Base-by-base conservation (phyloP, 2,329 filamentous ascomycete genomes). In the Rhynchosporium secalis region DNA sequence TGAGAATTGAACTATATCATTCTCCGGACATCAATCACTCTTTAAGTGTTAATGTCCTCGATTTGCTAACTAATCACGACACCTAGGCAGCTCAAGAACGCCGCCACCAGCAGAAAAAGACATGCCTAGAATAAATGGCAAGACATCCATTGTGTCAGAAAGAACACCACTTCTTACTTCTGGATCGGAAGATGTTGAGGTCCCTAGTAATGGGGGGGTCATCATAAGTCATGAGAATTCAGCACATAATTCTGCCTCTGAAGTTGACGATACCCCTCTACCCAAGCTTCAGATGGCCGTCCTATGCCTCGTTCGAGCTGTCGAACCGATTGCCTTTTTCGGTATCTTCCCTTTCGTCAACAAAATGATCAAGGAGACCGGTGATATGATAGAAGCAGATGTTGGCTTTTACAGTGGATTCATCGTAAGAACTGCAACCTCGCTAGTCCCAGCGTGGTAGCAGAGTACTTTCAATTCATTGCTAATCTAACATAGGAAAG, bases 301-400 rank as follows among this genome's bases (percentile, higher is more conserved):
- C 10, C 83, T 95, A 12, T 94, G 90, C 78, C 90, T 86, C 72
- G 86, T 87, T 1, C 85, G 90, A 5, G 72, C 90, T 31, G 79
- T 91, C 49, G 91, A 94, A 71, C 90, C 91, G 0, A 82, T 93
- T 46, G 88, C 89, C n/a, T 94, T 91, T 78, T 94, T 93, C 78
- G 86, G 82, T 72, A 91, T 94, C 73, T 90, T 94, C 70, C 89
- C 90, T 0, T 94, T 90, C 76, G 83, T 95, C 75, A 91, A 87
- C 70, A 79, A 88, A 71, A 94, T 94, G 90, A 86, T 91, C 43
- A 78, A 84, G 74, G 79, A 83, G 61, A 88, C 86, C 62, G 89
- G 89, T 9, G 71, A 79, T 10, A 75, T 94, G 2, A 74, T 80
- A 1, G 78, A 84, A 49, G 76, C 81, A n/a, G 87, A 92, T 73